Conservation (phyloP, 257 asterid species). For the Verbascum thapsus region DNA sequence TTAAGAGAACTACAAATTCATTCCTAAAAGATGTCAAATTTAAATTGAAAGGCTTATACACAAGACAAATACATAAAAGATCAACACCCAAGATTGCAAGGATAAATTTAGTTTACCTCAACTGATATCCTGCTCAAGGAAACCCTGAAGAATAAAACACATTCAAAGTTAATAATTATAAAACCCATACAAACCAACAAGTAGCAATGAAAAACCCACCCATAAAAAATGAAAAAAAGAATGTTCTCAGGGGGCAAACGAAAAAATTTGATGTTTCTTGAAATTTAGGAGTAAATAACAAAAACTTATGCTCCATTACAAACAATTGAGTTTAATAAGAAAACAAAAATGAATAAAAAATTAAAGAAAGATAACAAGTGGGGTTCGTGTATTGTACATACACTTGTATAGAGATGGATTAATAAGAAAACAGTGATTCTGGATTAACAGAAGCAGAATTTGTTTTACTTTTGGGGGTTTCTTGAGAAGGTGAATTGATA, state of each 20-base stretch:
- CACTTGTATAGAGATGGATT: not conserved
- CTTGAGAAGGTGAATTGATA: slow-evolving; percentile 27
- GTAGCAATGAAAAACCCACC: slow-evolving; percentile 5
- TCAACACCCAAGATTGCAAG: slow-evolving; percentile 1
- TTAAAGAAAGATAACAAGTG: slow-evolving; percentile 12
- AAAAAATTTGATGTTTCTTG: not conserved
- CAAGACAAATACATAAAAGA: slow-evolving; percentile 6
- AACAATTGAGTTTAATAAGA: slow-evolving; percentile 23
- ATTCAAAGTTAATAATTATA: slow-evolving; percentile 4
- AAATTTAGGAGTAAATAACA: slow-evolving; percentile 19
- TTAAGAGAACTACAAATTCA: not conserved
- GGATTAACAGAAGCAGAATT: not conserved
- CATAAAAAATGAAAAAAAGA: not conserved
- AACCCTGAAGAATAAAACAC: slow-evolving; percentile 10
- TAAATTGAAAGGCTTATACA: not conserved
- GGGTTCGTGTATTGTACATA: slow-evolving; percentile 1
- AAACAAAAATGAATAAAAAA: slow-evolving; percentile 4
- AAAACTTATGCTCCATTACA: slow-evolving; percentile 30
- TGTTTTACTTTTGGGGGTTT: slow-evolving; percentile 12
- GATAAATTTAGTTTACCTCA: slow-evolving; percentile 18
- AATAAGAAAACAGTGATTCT: not conserved
- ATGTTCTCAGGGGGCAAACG: not conserved
- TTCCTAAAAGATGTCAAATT: not conserved
- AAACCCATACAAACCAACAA: slow-evolving; percentile 8
- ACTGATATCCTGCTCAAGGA: slow-evolving; percentile 23